Conservation (phyloP, 73 alveolate genomes). For the Effrenium voratum region DNA sequence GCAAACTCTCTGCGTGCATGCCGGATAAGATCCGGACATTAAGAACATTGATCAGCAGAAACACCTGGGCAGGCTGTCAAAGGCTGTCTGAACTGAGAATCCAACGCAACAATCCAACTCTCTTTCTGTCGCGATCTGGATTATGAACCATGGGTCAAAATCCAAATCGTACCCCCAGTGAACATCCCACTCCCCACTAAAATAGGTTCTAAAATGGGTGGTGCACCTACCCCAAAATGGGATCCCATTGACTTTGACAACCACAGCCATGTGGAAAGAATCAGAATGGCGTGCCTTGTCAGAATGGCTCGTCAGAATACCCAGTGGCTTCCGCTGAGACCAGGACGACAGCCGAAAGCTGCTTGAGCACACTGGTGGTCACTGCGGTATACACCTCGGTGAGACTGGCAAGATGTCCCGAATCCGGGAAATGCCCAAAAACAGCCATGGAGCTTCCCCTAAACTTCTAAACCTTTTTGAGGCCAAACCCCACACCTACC, state of each 20-base stretch:
- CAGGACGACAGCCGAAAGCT: constrained; percentile 85
- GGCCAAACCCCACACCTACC: not conserved
- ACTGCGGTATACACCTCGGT: constrained; percentile 79
- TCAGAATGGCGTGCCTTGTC: too few species aligned
- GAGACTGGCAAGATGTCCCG: too few species aligned
- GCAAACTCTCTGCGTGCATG: too few species aligned
- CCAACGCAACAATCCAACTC: not conserved
- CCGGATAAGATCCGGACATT: too few species aligned
- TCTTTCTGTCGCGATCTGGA: too few species aligned
- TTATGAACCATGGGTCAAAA: too few species aligned
- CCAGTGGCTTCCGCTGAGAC: not conserved
- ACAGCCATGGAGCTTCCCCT: not conserved
- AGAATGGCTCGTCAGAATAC: not conserved
- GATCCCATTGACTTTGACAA: too few species aligned
- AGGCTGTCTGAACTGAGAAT: not conserved
- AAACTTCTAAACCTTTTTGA: not conserved
- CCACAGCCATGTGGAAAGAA: too few species aligned
- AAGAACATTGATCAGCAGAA: constrained; percentile 75
- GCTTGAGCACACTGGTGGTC: constrained; percentile 73
- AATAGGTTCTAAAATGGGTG: too few species aligned
- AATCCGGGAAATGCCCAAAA: not conserved
- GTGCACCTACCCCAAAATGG: too few species aligned
- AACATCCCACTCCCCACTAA: too few species aligned
- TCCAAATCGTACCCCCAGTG: too few species aligned
- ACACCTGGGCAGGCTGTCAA: constrained; percentile 9